Evolutionary conservation across 805 yeast genomes (phyloP).

Genomic region (Kurtzmaniella cleridarum): DNA sequence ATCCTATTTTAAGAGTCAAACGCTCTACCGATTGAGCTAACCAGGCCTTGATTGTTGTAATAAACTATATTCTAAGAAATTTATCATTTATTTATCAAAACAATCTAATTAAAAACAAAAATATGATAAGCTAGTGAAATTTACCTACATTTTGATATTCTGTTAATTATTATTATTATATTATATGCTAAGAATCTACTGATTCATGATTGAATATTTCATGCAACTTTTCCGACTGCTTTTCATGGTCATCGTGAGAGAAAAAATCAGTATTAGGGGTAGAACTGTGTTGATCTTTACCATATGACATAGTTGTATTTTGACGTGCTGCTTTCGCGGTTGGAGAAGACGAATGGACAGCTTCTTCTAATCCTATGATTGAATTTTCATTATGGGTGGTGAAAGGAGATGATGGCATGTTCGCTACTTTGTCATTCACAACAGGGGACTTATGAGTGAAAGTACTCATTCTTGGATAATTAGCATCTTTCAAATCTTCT

Average conservation of each 20-base stretch:
- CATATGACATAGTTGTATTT: constrained; percentile 30
- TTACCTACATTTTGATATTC: no score
- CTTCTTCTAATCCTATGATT: not conserved
- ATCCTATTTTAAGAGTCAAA: constrained; percentile 25
- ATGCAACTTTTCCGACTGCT: not conserved
- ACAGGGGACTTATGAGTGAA: constrained; percentile 18
- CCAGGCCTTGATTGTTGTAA: no score
- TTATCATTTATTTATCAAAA: no score
- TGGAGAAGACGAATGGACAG: constrained; percentile 21
- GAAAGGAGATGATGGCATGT: constrained; percentile 40
- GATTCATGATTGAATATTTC: not conserved
- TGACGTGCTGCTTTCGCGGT: constrained; percentile 27
- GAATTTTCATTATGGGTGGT: constrained; percentile 10
- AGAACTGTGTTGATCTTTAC: constrained; percentile 11
- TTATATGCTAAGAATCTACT: not conserved
- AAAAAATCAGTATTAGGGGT: constrained; percentile 24
- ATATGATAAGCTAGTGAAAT: no score
- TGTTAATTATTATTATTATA: no score
- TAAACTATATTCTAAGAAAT: no score
- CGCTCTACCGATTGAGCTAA: constrained; percentile 32
- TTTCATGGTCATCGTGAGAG: constrained; percentile 15
- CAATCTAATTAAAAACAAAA: no score
- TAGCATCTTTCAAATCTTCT: constrained; percentile 10
- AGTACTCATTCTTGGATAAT: constrained; percentile 25
- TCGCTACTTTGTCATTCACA: constrained; percentile 14